These are phyloP conservation scores for Kluyveromyces lactis DNA, from an alignment of 805 yeast species.

Conservation along the genomic window DNA sequence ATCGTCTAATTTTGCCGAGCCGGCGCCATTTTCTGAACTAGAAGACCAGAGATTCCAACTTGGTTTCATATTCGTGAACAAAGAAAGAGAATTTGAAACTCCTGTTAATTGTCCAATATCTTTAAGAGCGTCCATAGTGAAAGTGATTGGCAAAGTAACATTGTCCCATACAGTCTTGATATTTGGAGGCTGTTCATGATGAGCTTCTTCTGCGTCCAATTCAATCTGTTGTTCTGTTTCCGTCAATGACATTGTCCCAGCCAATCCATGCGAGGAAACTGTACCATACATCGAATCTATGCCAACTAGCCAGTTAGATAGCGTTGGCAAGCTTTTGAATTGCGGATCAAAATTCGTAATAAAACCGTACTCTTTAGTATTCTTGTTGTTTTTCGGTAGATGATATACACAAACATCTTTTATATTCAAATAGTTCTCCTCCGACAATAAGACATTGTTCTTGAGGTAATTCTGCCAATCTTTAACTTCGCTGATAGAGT, in stretches of 20 bases:
- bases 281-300: slow-evolving; percentile 20
- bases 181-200: neutral
- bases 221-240: slow-evolving; percentile 12
- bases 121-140: slow-evolving; percentile 29
- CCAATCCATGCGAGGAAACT: slow-evolving; percentile 23
- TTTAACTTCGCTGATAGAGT: slow-evolving; percentile 3
- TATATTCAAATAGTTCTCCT: slow-evolving; percentile 23
- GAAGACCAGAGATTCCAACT: slow-evolving; percentile 10
- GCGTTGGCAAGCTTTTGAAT: slow-evolving; percentile 15
- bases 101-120: slow-evolving; percentile 29
- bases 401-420: slow-evolving; percentile 26
- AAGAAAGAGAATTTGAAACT: slow-evolving; percentile 23
- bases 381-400: slow-evolving; percentile 14
- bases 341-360: slow-evolving; percentile 21
- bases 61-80: slow-evolving; percentile 24
- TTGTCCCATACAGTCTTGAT: slow-evolving; percentile 21
- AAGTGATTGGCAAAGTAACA: slow-evolving; percentile 23
- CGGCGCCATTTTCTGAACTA: neutral
- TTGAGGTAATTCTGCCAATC: slow-evolving; percentile 25
- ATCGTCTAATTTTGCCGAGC: neutral
- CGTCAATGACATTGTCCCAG: slow-evolving; percentile 23
- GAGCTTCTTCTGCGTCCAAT: neutral
- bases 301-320: slow-evolving; percentile 29
- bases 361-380: slow-evolving; percentile 21
- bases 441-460: slow-evolving; percentile 20